Percentiles rank a stretch among this genome's conserved stretches.
phyloP scores from a whole-genome alignment of 2,329 filamentous ascomycete genomes.

The Exophiala viscosa region DNA sequence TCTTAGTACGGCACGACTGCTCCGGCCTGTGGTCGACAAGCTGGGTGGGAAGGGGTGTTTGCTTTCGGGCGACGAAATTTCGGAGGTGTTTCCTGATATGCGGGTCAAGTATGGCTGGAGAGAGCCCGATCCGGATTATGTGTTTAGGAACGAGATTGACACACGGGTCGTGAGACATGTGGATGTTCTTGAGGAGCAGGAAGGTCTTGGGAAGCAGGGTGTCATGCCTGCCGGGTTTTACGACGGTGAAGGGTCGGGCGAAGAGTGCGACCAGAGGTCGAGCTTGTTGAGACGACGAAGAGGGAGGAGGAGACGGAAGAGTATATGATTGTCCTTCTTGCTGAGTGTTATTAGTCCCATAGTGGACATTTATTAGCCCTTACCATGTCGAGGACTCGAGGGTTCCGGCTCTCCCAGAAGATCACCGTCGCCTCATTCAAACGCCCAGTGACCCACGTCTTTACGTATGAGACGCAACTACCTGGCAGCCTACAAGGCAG shows the following conservation, averaged over 20 bases:
- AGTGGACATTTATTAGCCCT: no score
- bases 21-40: slow-evolving; percentile 26
- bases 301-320: not conserved
- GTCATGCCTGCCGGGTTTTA: slow-evolving; percentile 20
- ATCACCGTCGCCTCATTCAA: no score
- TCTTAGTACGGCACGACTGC: slow-evolving; percentile 24
- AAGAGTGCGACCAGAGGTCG: not conserved
- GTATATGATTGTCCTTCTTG: no score
- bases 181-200: slow-evolving; percentile 22
- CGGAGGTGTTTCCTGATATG: slow-evolving; percentile 18
- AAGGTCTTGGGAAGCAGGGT: slow-evolving; percentile 18
- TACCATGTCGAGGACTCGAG: no score
- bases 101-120: slow-evolving; percentile 27
- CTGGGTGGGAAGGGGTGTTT: slow-evolving; percentile 25
- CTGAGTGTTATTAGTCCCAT: no score
- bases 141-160: slow-evolving; percentile 20
- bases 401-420: no score
- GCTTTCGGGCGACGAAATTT: slow-evolving; percentile 26
- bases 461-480: no score
- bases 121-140: slow-evolving; percentile 10
- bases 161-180: slow-evolving; percentile 18
- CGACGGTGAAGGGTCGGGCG: slow-evolving; percentile 7
- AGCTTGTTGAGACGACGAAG: not conserved
- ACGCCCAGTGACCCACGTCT: no score
- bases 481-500: no score